A percentile compares a stretch with the other conserved stretches of the same genome.
Evolutionary conservation across 495 filamentous ascomycete species (phyloP).

Genomic region (Xylaria palmicola): DNA sequence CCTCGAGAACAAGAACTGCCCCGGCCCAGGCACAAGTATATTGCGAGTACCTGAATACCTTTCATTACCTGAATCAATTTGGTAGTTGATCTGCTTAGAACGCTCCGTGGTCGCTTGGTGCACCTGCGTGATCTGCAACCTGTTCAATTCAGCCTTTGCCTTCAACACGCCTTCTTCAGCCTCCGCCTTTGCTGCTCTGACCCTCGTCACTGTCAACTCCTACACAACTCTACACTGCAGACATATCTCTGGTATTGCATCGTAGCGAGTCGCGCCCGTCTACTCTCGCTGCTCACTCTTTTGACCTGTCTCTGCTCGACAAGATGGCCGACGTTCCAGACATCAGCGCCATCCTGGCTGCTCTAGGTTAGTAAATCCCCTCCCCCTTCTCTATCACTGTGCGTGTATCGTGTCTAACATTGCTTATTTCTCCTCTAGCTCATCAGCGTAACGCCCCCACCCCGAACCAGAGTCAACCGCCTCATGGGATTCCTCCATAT

Average conservation of each 20-base stretch:
- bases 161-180: slow-evolving; percentile 6
- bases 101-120: slow-evolving; percentile 14
- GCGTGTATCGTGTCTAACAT: slow-evolving; percentile 9
- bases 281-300: not conserved
- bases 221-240: not conserved
- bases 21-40: slow-evolving; percentile 4
- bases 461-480: slow-evolving; percentile 33
- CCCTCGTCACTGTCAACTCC: slow-evolving; percentile 1
- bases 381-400: not conserved
- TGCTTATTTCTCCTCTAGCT: slow-evolving; percentile 16
- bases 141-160: not conserved
- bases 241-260: slow-evolving; percentile 12
- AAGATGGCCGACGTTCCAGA: slow-evolving; percentile 48
- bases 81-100: slow-evolving; percentile 17
- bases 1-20: not conserved
- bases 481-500: slow-evolving; percentile 40
- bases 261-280: not conserved
- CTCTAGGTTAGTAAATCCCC: slow-evolving; percentile 43
- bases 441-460: slow-evolving; percentile 36
- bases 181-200: not conserved
- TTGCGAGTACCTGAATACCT: not conserved
- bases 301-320: slow-evolving; percentile 9
- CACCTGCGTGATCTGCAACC: slow-evolving; percentile 14
- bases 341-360: slow-evolving; percentile 54
- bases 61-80: slow-evolving; percentile 9